Evolutionary conservation across 2,329 filamentous ascomycete genomes (phyloP).

Genomic region (Decorospora gaudefroyi): DNA sequence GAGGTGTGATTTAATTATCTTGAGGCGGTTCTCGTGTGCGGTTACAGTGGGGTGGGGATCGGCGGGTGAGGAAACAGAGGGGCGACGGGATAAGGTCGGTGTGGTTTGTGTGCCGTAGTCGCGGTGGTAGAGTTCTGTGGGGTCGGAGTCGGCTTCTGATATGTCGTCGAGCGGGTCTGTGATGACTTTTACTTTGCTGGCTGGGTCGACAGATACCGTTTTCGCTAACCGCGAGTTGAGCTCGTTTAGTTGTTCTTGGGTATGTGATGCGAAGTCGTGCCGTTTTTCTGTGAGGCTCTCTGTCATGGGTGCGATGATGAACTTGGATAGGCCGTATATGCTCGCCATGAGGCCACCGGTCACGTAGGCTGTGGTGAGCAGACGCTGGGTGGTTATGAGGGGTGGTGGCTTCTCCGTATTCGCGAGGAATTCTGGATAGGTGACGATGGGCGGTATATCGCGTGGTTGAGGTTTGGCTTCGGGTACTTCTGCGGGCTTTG

Average conservation of each 20-base stretch:
- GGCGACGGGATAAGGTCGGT: conserved; percentile 52
- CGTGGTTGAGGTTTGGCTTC: conserved; percentile 32
- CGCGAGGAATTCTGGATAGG: conserved; percentile 68
- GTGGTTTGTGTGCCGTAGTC: conserved; percentile 81
- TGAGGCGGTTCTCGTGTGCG: conserved; percentile 53
- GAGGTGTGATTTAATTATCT: conserved; percentile 58
- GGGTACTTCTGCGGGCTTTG: conserved; percentile 18
- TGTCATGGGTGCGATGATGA: conserved; percentile 67
- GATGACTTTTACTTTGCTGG: conserved; percentile 35
- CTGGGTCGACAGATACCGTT: conserved; percentile 66
- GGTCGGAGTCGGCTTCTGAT: conserved; percentile 62
- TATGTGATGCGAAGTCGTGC: conserved; percentile 61
- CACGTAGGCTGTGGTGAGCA: conserved; percentile 62
- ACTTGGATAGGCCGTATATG: conserved; percentile 72
- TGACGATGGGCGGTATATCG: conserved; percentile 65
- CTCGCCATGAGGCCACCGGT: conserved; percentile 60
- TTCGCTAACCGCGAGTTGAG: conserved; percentile 63
- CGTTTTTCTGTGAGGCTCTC: conserved; percentile 59
- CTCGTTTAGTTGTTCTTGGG: conserved; percentile 56
- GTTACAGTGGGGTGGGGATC: conserved; percentile 38
- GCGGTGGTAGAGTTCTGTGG: conserved; percentile 78
- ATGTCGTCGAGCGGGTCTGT: conserved; percentile 45
- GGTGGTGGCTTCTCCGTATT: conserved; percentile 63
- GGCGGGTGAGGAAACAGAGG: conserved; percentile 32
- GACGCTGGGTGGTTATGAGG: conserved; percentile 60